Base-by-base conservation (phyloP, 441 rosid genomes). In the Raphanus hybrid region DNA sequence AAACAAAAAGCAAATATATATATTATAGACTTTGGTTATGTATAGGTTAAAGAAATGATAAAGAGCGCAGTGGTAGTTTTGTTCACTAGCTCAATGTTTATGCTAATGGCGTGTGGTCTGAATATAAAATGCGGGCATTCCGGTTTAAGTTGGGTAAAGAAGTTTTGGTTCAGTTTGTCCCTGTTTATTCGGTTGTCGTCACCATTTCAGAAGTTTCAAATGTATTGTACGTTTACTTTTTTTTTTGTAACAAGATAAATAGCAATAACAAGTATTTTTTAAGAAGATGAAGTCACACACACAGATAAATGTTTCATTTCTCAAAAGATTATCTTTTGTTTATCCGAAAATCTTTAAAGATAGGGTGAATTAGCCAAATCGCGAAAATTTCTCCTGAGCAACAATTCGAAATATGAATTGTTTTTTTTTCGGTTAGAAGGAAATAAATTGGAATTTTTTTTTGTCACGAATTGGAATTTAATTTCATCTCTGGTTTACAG, bases 21-120 rank as follows among this genome's bases (percentile, higher is more conserved):
- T 5, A 32, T 16, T 20, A 61, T 12, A n/a, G 54, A 35, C 54
- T 39, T 18, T 27, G 59, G 65, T 67, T 37, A 61, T 60, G 39
- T 78, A 73, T 78, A 73, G 78, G 82, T 78, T 6, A 76, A 64
- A 48, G 64, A 37, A 66, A 61, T 14, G 20, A 50, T 77, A 55
- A 34, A 48, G 15, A 61, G 54, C 55, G 78, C 71, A 73, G 75
- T 73, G 67, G 43, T 78, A 29, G 48, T 78, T 78, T 78, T 68
- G 61, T 78, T 55, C 78, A 68, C 78, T 68, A 34, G 7, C 52
- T 55, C 64, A 15, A 26, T 69, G 64, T 61, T 45, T 32, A 68
- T 68, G 69, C 43, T 43, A 11, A 39, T 35, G 54, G 20, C 37
- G 0, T 43, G 14, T 43, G 12, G 2, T 48, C 15, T 3, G 55